phyloP scores from a whole-genome alignment of 768 basidiomycete species.

The Infundibulicybe gibba region DNA sequence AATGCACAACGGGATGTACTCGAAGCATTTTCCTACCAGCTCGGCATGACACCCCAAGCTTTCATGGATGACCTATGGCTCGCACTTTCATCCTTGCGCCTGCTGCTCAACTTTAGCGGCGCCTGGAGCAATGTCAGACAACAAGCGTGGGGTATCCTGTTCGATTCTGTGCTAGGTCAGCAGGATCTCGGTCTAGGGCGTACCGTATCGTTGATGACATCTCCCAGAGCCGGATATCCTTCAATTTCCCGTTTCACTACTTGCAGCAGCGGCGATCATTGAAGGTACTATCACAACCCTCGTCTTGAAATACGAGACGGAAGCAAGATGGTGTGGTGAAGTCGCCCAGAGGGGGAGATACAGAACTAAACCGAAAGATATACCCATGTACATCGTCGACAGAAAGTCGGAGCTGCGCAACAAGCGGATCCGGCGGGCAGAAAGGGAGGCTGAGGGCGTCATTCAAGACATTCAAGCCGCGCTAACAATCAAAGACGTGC shows the following conservation, averaged over 20 bases:
- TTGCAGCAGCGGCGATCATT: slow-evolving; percentile 50
- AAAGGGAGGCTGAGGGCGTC: slow-evolving; percentile 30
- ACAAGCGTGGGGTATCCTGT: slow-evolving; percentile 50
- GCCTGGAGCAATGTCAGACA: slow-evolving; percentile 45
- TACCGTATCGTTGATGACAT: neutral
- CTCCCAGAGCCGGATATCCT: slow-evolving; percentile 49
- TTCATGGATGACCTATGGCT: slow-evolving; percentile 57
- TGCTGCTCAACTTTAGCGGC: slow-evolving; percentile 30
- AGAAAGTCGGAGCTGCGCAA: slow-evolving; percentile 2
- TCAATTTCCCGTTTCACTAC: slow-evolving; percentile 46
- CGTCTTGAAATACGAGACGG: slow-evolving; percentile 27
- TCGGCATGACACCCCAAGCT: slow-evolving; percentile 53
- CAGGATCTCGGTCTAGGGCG: slow-evolving; percentile 4
- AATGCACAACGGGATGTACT: slow-evolving; percentile 56
- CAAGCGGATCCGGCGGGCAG: slow-evolving; percentile 16
- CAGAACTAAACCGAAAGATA: neutral
- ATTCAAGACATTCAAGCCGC: slow-evolving; percentile 31
- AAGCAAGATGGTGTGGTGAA: slow-evolving; percentile 23
- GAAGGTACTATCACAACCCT: slow-evolving; percentile 39
- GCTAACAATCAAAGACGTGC: slow-evolving; percentile 32
- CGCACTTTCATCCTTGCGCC: slow-evolving; percentile 48
- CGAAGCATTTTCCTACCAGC: slow-evolving; percentile 36
- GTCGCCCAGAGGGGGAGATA: slow-evolving; percentile 1
- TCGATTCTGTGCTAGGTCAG: slow-evolving; percentile 37
- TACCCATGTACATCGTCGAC: too few species aligned